Percentiles rank a stretch among this genome's conserved stretches.
phyloP scores from a whole-genome alignment of 176 grass and related monocot species.

The Neostapfia colusana region DNA sequence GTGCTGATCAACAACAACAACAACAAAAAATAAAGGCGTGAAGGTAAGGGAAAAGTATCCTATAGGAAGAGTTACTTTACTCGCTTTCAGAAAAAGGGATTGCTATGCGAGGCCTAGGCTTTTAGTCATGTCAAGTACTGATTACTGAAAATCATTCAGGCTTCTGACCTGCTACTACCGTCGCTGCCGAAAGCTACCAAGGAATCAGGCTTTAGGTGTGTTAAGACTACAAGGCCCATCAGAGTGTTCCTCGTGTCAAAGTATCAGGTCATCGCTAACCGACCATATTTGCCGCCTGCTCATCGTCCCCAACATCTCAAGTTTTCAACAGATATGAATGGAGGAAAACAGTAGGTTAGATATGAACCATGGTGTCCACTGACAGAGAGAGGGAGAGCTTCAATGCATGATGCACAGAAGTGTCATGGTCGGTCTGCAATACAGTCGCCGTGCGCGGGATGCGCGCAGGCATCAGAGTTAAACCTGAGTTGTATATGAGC shows the following conservation, averaged over 20 bases:
- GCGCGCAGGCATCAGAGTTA: too few species aligned
- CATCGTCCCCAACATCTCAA: background rate
- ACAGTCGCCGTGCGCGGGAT: too few species aligned
- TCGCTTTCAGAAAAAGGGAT: constrained; percentile 45
- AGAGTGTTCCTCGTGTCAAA: background rate
- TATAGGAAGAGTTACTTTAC: constrained; percentile 49
- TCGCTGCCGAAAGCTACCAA: constrained; percentile 30
- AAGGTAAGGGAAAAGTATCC: constrained; percentile 45
- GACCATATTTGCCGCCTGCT: background rate
- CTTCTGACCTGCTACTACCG: constrained; percentile 26
- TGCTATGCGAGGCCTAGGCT: constrained; percentile 21
- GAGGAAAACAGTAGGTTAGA: background rate
- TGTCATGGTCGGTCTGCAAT: too few species aligned
- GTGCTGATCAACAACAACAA: too few species aligned
- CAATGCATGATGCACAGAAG: constrained; percentile 18
- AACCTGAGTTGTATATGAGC: too few species aligned
- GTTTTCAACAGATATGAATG: too few species aligned
- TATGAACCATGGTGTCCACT: background rate
- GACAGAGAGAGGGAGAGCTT: constrained; percentile 11
- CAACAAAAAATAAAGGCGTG: too few species aligned
- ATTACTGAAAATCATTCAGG: constrained; percentile 26
- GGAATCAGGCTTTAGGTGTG: constrained; percentile 36
- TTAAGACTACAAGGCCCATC: constrained; percentile 2
- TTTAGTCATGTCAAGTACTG: constrained; percentile 54
- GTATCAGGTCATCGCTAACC: constrained; percentile 17